Base-by-base conservation (phyloP, 1,284 basidiomycete species). In the Apiotrichum brassicae region DNA sequence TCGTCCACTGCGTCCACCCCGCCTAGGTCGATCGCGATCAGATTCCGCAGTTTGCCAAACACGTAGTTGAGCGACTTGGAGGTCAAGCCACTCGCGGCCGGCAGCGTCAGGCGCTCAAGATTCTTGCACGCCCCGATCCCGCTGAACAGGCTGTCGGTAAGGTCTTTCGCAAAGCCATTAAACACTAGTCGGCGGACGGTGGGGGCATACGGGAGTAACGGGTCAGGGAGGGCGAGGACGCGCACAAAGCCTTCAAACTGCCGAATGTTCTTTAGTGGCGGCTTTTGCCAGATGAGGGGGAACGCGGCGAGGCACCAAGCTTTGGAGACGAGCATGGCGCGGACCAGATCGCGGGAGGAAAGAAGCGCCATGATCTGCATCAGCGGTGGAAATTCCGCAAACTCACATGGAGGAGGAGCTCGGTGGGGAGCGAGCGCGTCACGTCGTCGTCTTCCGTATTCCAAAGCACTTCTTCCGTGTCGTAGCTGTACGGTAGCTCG, bases 241-340 rank as follows among this genome's bases (percentile, higher is more conserved):
- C 65, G 54, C 12, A 63, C 44, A 37, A 71, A 49, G 6, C 46
- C 39, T 35, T 59, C 60, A 34, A 68, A 60, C 19, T 63, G 75
- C 18, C 77, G 74, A 51, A 91, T 75, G 33, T 86, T 76, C 45
- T 78, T 75, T 62, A 90, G 80, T 48, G 79, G 78, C 16, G 94
- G 93, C 61, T 89, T 86, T 71, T 93, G 86, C 94, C 94, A 99
- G 19, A 98, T 79, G 18, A 97, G 79, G 70, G 97, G 91, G 47
- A 94, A 91, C 8, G 90, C 85, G 71, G 91, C 94, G 64, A 93
- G 84, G 76, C 92, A 97, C 93, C 95, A 98, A 13, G 84, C 79
- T 50, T 88, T 84, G 32, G 85, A 92, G 28, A 97, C 93, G 48
- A 86, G 81, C 51, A 95, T 78, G 42, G 82, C 80, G 54, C 79